Conservation (phyloP, 1,139 yeast genomes). For the Lodderomyces jiufengensis region DNA sequence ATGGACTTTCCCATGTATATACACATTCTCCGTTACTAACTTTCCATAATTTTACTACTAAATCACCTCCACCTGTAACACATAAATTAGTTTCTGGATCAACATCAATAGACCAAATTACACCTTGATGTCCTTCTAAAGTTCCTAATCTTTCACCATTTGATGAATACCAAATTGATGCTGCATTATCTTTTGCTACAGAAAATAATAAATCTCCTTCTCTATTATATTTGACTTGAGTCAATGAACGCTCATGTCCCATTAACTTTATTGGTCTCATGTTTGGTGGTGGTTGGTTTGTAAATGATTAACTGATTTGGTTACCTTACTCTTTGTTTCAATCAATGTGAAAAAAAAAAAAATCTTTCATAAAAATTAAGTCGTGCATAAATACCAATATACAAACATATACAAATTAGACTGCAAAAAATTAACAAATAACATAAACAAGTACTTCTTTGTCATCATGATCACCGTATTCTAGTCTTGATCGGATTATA, state of each 20-base stretch:
- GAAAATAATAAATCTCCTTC: slow-evolving; percentile 95
- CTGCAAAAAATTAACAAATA: too few relatives aligned
- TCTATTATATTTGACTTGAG: slow-evolving; percentile 88
- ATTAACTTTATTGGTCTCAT: slow-evolving; percentile 57
- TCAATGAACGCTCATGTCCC: slow-evolving; percentile 85
- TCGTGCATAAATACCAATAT: slow-evolving; percentile 8
- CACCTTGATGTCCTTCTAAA: slow-evolving; percentile 81
- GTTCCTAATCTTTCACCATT: slow-evolving; percentile 98
- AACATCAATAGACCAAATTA: slow-evolving; percentile 92
- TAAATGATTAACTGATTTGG: too few relatives aligned
- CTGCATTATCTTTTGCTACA: slow-evolving; percentile 83
- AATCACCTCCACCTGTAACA: slow-evolving; percentile 91
- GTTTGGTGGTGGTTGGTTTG: slow-evolving; percentile 1
- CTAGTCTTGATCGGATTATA: slow-evolving; percentile 63
- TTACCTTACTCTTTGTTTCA: too few relatives aligned
- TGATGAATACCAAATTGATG: slow-evolving; percentile 91
- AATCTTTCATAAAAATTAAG: slow-evolving; percentile 4
- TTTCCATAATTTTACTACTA: slow-evolving; percentile 80
- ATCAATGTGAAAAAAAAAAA: too few relatives aligned
- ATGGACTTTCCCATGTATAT: slow-evolving; percentile 68
- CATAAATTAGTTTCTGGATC: slow-evolving; percentile 65
- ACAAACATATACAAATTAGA: too few relatives aligned
- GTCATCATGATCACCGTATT: slow-evolving; percentile 61
- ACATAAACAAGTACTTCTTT: slow-evolving; percentile 50
- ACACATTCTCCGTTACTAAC: slow-evolving; percentile 75